A percentile compares a stretch with the other conserved stretches of the same genome.
Conservation (phyloP, 2,329 filamentous ascomycete genomes). For the Blastomyces emzantsi region DNA sequence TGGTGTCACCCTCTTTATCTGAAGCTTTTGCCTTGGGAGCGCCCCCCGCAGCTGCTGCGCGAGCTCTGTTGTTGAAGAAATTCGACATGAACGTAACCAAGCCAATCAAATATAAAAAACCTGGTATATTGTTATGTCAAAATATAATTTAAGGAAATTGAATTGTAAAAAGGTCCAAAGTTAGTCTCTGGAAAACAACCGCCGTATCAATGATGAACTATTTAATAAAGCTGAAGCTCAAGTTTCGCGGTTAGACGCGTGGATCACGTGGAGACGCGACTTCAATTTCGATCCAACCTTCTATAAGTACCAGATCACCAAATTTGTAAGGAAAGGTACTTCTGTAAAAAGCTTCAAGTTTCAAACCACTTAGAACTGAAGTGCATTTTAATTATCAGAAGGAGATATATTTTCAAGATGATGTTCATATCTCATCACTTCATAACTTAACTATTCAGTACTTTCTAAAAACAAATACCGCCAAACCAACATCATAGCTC, state of each 20-base stretch:
- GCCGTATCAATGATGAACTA: no score
- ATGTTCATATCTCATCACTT: neutral
- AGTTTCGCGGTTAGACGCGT: conserved; percentile 1
- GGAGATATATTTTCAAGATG: neutral
- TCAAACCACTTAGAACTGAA: no score
- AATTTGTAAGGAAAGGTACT: neutral
- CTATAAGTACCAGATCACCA: neutral
- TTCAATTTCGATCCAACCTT: neutral
- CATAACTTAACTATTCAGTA: neutral
- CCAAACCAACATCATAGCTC: conserved; percentile 12
- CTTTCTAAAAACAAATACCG: neutral
- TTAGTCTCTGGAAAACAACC: neutral
- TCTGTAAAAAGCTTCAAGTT: neutral
- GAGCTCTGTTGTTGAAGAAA: conserved; percentile 94
- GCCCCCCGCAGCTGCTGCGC: conserved; percentile 61
- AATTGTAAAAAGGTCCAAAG: neutral
- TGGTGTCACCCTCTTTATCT: conserved; percentile 51
- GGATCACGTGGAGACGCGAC: conserved; percentile 7
- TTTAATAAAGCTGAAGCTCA: neutral
- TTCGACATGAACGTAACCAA: conserved; percentile 48
- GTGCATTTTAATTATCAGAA: neutral
- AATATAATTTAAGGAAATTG: neutral
- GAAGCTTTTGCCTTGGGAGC: conserved; percentile 61
- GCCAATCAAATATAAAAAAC: neutral
- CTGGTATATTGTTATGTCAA: neutral